Evolutionary conservation across 2,329 filamentous ascomycete genomes (phyloP), one percentile per base, ranked within the genome.

Genomic region (Cladosporium colombiae): DNA sequence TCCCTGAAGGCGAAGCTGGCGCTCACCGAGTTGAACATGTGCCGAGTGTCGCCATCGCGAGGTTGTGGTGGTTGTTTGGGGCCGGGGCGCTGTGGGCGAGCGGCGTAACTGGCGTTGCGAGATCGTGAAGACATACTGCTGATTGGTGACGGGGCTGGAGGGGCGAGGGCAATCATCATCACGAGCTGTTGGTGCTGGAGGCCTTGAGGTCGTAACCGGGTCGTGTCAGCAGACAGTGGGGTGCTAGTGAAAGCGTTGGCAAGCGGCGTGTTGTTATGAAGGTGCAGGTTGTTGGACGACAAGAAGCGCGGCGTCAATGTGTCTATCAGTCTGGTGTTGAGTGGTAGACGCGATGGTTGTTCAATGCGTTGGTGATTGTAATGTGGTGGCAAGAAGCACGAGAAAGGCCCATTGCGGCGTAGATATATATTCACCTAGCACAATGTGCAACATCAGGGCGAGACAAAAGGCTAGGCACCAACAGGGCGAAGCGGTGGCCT

Each of bases 21-120:
- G 44, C 27, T 11, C 21, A 44, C 11, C 13, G 49, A 53, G 46
- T n/a, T 29, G 44, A 37, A 62, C 31, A 40, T 27, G 49, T 62
- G 60, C 25, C 59, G 11, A 1, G 59, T 52, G n/a, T 62, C 60
- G 23, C 60, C 60, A 29, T 62, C 60, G 11, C 60, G 46, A 14
- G 60, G 60, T 31, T 62, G 60, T 25, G 49, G 49, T 6, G 60
- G 60, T 21, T 53, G 21, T 18, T 21, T 18, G 21, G 60, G 33
- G 25, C 46, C 49, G 21, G 60, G 60, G 13, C 49, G 60, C 40
- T 40, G 46, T n/a, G 60, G 49, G 13, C 60, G 37, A 14, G 35
- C 8, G 21, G 55, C 31, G 21, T 33, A 13, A 18, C 27, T 18
- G 27, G 27, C n/a, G 52, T 55, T 55, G 52, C 27, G 52, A 33